A percentile compares a stretch with the other conserved stretches of the same genome.
Evolutionary conservation across 2,329 filamentous ascomycete genomes (phyloP).

Genomic region (Daldinia sp.): DNA sequence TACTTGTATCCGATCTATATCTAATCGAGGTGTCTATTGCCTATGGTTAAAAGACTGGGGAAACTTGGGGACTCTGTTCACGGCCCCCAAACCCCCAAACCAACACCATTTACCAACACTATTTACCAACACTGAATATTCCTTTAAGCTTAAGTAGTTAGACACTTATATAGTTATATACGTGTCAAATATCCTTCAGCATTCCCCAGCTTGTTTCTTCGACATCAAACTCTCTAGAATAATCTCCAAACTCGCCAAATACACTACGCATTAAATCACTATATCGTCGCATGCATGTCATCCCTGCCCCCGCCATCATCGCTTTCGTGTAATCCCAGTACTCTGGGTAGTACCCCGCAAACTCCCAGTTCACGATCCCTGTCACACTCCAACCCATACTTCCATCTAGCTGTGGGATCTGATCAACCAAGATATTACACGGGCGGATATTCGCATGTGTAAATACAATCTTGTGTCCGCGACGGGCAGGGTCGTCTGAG

Average conservation of each 20-base stretch:
- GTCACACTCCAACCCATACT: neutral
- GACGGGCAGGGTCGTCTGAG: neutral
- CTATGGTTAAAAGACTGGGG: too few relatives aligned
- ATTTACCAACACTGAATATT: too few relatives aligned
- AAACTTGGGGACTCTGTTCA: neutral
- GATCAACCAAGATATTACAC: neutral
- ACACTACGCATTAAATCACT: neutral
- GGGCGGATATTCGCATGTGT: neutral
- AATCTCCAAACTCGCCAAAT: neutral
- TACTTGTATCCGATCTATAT: neutral
- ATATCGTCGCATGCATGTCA: too few relatives aligned
- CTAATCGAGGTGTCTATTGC: too few relatives aligned
- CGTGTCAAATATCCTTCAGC: neutral
- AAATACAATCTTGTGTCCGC: neutral
- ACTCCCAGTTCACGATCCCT: neutral
- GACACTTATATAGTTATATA: neutral
- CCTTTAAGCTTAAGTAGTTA: too few relatives aligned
- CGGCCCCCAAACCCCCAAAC: neutral
- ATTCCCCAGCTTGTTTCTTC: neutral
- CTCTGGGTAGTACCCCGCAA: neutral
- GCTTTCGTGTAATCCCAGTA: neutral
- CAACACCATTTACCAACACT: too few relatives aligned
- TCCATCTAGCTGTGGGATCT: neutral
- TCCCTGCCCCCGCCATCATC: neutral
- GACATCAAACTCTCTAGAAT: neutral